Evolutionary conservation across 2,329 filamentous ascomycete species (phyloP).

Genomic region (Paraphoma sp.): DNA sequence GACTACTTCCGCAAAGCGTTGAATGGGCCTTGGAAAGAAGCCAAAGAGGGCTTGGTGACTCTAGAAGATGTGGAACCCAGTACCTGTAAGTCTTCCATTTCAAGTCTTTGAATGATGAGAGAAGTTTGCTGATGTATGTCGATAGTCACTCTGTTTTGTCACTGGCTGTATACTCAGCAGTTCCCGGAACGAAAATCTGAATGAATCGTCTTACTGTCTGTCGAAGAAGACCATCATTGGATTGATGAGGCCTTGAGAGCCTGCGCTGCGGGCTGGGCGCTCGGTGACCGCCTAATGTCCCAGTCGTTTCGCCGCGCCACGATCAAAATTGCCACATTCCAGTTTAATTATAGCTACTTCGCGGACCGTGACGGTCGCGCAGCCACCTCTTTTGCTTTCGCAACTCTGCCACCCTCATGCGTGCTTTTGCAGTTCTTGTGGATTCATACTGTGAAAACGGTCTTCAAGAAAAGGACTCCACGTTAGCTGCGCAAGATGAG

Average conservation of each 20-base stretch:
- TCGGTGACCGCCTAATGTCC: slow-evolving; percentile 12
- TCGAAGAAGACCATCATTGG: background rate
- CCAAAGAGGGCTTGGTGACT: slow-evolving; percentile 1
- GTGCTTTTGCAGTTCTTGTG: background rate
- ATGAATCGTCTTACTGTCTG: background rate
- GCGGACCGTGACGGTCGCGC: background rate
- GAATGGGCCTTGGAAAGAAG: slow-evolving; percentile 14
- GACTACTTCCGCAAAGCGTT: slow-evolving; percentile 22
- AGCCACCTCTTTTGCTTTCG: background rate
- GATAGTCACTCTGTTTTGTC: background rate
- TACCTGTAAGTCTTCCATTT: background rate
- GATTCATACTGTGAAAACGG: background rate
- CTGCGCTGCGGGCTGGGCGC: slow-evolving; percentile 1
- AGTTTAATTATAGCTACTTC: background rate
- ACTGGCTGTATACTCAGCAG: background rate
- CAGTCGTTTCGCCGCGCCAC: background rate
- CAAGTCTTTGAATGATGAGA: background rate
- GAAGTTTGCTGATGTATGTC: background rate
- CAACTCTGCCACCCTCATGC: background rate
- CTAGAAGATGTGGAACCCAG: slow-evolving; percentile 10
- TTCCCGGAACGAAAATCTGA: background rate
- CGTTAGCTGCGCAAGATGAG: background rate
- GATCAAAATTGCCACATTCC: background rate
- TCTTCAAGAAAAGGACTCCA: background rate
- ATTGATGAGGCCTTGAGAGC: background rate